Percentiles rank a stretch among this genome's conserved stretches.
Evolutionary conservation across 2,329 filamentous ascomycete species (phyloP).

Genomic region (Fusarium lyarnte): DNA sequence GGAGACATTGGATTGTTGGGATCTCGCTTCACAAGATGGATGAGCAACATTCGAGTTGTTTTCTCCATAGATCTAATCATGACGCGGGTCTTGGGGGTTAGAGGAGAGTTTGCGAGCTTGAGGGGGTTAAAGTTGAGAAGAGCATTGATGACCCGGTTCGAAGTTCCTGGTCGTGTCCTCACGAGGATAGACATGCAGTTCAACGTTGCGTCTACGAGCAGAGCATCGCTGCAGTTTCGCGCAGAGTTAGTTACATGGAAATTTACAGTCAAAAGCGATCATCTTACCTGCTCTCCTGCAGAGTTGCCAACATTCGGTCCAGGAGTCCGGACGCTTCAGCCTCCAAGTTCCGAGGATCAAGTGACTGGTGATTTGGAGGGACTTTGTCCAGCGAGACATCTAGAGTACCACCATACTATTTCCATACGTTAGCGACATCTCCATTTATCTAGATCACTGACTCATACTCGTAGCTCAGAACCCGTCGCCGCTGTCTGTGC

Average conservation of each 20-base stretch:
- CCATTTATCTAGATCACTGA: background rate
- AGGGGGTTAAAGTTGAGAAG: conserved; percentile 93
- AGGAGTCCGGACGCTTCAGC: conserved; percentile 92
- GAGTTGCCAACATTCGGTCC: conserved; percentile 83
- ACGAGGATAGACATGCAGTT: conserved; percentile 88
- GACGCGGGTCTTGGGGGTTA: conserved; percentile 82
- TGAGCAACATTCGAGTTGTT: conserved; percentile 83
- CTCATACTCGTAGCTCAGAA: conserved; percentile 78
- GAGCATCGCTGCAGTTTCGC: conserved; percentile 73
- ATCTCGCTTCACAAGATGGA: conserved; percentile 87
- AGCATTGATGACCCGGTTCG: conserved; percentile 85
- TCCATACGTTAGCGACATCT: conserved; percentile 19
- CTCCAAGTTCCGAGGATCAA: conserved; percentile 84
- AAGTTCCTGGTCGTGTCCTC: conserved; percentile 80
- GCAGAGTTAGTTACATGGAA: conserved; percentile 1
- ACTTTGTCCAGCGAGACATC: conserved; percentile 91
- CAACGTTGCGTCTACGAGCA: conserved; percentile 89
- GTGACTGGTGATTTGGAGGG: conserved; percentile 80
- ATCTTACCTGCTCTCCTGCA: conserved; percentile 85
- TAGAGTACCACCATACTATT: conserved; percentile 58
- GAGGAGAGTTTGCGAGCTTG: conserved; percentile 77
- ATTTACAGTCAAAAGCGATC: background rate
- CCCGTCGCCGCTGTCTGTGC: conserved; percentile 88
- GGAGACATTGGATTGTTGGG: conserved; percentile 78
- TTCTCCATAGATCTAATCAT: conserved; percentile 94